phyloP scores from a whole-genome alignment of 2,329 filamentous ascomycete species.

The Fusarium paranaense region DNA sequence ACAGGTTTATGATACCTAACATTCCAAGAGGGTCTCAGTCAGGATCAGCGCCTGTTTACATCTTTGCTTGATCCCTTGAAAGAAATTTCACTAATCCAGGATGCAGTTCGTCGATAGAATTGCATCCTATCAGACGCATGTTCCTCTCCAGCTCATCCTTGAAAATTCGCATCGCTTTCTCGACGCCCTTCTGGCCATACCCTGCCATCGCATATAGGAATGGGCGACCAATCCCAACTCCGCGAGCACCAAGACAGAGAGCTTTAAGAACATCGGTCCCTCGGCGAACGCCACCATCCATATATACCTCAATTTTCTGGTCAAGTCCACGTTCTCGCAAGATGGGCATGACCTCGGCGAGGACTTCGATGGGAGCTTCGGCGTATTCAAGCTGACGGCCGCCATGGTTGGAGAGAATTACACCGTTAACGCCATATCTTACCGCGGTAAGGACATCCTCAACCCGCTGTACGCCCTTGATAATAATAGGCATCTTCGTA shows the following conservation, averaged over 20 bases:
- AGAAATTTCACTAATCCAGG: slow-evolving; percentile 2
- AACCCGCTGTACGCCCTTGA: slow-evolving; percentile 95
- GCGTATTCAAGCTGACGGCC: slow-evolving; percentile 93
- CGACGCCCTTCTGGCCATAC: slow-evolving; percentile 89
- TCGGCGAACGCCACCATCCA: slow-evolving; percentile 89
- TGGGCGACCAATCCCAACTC: slow-evolving; percentile 91
- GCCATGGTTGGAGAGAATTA: slow-evolving; percentile 95
- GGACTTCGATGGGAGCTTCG: slow-evolving; percentile 84
- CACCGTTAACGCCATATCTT: slow-evolving; percentile 82
- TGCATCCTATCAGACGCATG: slow-evolving; percentile 90
- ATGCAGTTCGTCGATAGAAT: slow-evolving; percentile 75
- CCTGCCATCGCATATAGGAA: slow-evolving; percentile 96
- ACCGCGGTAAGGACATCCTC: slow-evolving; percentile 90
- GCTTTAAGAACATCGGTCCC: slow-evolving; percentile 96
- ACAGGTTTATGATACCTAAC: background rate
- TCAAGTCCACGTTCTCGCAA: slow-evolving; percentile 78
- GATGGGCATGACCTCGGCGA: slow-evolving; percentile 91
- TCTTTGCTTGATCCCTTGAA: background rate
- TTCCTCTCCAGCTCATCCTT: slow-evolving; percentile 99
- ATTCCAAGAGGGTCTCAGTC: background rate
- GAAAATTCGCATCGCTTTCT: slow-evolving; percentile 88
- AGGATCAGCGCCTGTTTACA: background rate
- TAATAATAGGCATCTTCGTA: slow-evolving; percentile 90
- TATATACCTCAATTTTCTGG: slow-evolving; percentile 82
- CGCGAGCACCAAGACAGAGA: slow-evolving; percentile 87